Evolutionary conservation across 306 rosid genomes (phyloP).

Genomic region (Corylus avellana): DNA sequence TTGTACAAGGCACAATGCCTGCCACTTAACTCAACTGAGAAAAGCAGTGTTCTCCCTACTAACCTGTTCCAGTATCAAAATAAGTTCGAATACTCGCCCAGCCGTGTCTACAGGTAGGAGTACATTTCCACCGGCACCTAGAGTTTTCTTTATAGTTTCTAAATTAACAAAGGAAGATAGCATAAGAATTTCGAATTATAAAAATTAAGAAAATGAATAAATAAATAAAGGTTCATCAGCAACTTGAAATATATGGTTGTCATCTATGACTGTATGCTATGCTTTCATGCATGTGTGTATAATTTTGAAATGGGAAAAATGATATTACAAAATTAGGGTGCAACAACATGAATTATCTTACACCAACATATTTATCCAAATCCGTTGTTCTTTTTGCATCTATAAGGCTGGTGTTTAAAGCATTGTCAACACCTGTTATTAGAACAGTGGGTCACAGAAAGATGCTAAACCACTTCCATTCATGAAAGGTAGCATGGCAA

Average conservation of each 20-base stretch:
- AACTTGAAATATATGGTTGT: neutral
- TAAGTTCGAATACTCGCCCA: constrained; percentile 87
- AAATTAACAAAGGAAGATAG: constrained; percentile 21
- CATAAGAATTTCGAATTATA: constrained; percentile 15
- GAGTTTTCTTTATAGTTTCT: constrained; percentile 85
- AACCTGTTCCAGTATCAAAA: constrained; percentile 82
- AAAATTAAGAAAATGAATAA: neutral
- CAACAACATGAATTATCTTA: neutral
- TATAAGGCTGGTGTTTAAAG: constrained; percentile 50
- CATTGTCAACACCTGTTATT: constrained; percentile 55
- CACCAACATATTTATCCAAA: constrained; percentile 32
- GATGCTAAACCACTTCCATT: constrained; percentile 41
- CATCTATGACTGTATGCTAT: neutral
- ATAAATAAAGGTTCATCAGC: neutral
- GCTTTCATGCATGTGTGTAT: neutral
- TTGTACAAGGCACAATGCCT: neutral
- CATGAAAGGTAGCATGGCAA: neutral
- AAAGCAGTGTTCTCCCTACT: constrained; percentile 36
- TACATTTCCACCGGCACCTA: constrained; percentile 83
- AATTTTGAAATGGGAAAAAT: neutral
- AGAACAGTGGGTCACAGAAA: constrained; percentile 49
- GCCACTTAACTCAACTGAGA: neutral
- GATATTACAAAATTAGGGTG: neutral
- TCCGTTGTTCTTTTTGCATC: constrained; percentile 50
- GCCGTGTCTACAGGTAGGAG: constrained; percentile 88